Percentiles rank a stretch among this genome's conserved stretches.
phyloP scores from a whole-genome alignment of 1,284 basidiomycete genomes.

The Exobasidium rhododendri region DNA sequence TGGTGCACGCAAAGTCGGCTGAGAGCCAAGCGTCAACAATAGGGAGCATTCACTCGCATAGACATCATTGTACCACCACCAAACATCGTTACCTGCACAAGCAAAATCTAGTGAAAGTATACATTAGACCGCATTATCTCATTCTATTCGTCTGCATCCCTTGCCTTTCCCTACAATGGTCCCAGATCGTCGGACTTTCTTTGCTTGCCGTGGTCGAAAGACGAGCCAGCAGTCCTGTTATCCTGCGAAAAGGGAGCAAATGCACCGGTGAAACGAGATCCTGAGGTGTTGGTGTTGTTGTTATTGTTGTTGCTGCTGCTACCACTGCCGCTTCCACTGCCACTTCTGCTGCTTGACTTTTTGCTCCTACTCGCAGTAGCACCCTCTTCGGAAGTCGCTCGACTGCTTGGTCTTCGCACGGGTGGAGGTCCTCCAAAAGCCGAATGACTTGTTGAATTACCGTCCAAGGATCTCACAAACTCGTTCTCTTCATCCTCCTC shows the following conservation, averaged over 20 bases:
- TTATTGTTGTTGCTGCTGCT: no score
- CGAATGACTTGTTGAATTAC: conserved; percentile 1
- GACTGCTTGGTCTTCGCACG: neutral
- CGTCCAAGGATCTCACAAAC: conserved; percentile 1
- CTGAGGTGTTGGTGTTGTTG: neutral
- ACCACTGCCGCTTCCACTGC: no score
- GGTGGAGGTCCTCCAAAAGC: neutral
- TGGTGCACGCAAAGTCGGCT: conserved; percentile 23
- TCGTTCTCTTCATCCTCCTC: conserved; percentile 11
- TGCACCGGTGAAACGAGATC: conserved; percentile 7
- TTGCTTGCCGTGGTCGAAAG: neutral
- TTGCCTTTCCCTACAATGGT: neutral
- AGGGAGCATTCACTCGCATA: no score
- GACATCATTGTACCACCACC: no score
- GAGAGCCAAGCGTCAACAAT: neutral
- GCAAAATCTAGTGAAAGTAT: no score
- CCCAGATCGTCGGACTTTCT: neutral
- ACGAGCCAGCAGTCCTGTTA: neutral
- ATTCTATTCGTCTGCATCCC: no score
- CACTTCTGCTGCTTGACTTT: neutral
- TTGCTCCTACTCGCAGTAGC: neutral
- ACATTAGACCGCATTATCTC: no score
- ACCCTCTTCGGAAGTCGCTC: neutral
- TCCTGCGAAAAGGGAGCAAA: neutral
- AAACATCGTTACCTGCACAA: no score